Evolutionary conservation across 495 filamentous ascomycete genomes (phyloP).

Genomic region (Saxophila tyrrhenica): DNA sequence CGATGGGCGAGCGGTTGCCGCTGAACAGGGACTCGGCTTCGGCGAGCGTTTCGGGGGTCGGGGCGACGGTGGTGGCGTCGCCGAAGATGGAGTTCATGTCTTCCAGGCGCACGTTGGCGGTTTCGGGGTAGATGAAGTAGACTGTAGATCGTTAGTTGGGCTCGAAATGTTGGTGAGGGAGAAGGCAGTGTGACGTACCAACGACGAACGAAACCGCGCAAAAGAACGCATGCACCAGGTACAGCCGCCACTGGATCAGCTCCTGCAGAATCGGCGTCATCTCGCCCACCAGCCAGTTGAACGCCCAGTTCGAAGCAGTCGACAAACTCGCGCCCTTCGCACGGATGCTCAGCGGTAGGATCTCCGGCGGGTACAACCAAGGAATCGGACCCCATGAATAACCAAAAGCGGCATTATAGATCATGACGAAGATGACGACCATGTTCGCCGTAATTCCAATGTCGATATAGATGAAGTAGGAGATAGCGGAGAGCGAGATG

Average conservation of each 20-base stretch:
- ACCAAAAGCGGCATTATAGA: slow-evolving; percentile 96
- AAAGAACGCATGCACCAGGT: slow-evolving; percentile 93
- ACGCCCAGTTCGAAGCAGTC: slow-evolving; percentile 95
- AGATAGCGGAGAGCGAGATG: slow-evolving; percentile 79
- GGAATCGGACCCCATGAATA: slow-evolving; percentile 99
- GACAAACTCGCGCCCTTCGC: slow-evolving; percentile 96
- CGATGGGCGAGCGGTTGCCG: slow-evolving; percentile 57
- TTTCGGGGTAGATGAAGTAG: slow-evolving; percentile 95
- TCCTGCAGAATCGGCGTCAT: slow-evolving; percentile 89
- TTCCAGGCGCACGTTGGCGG: slow-evolving; percentile 84
- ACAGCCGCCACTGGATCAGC: slow-evolving; percentile 82
- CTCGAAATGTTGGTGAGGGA: not conserved
- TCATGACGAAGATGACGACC: slow-evolving; percentile 91
- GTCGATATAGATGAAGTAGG: slow-evolving; percentile 90
- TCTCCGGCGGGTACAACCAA: slow-evolving; percentile 97
- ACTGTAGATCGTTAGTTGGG: slow-evolving; percentile 43
- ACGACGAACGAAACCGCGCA: slow-evolving; percentile 92
- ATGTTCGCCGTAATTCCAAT: slow-evolving; percentile 62
- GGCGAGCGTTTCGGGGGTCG: slow-evolving; percentile 53
- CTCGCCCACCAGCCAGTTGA: slow-evolving; percentile 93
- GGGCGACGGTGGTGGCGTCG: slow-evolving; percentile 71
- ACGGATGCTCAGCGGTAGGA: slow-evolving; percentile 88
- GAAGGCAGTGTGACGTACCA: slow-evolving; percentile 52
- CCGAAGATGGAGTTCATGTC: slow-evolving; percentile 92
- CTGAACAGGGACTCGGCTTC: slow-evolving; percentile 68